Percentiles rank a stretch among this genome's conserved stretches.
These are phyloP conservation scores for Peniophora sp. DNA, from an alignment of 1,284 basidiomycete species.

Conservation along the genomic window DNA sequence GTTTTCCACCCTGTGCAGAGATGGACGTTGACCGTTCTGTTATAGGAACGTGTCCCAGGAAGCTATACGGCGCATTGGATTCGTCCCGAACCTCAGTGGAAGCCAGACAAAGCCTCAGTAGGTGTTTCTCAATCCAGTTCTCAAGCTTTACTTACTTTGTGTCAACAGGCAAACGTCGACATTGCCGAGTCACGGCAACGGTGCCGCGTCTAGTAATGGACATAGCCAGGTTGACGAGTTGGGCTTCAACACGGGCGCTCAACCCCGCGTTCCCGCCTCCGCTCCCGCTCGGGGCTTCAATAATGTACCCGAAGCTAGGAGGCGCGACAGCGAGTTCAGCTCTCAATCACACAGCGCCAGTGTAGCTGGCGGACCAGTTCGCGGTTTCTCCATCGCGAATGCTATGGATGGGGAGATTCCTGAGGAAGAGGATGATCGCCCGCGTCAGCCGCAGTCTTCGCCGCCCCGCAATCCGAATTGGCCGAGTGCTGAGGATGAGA, in stretches of 20 bases:
- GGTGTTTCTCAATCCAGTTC: too few species aligned
- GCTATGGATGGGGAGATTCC: constrained; percentile 23
- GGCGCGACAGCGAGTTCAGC: constrained; percentile 7
- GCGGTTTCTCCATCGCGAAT: constrained; percentile 28
- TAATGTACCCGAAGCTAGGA: background rate
- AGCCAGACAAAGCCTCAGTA: too few species aligned
- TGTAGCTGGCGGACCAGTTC: constrained; percentile 11
- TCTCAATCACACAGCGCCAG: constrained; percentile 6
- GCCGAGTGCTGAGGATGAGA: constrained; percentile 60
- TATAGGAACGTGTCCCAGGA: constrained; percentile 36
- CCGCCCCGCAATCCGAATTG: constrained; percentile 22
- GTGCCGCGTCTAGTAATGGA: constrained; percentile 2
- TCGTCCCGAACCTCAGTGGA: constrained; percentile 52
- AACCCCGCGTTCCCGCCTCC: background rate
- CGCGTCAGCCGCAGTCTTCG: constrained; percentile 4
- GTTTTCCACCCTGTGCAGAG: constrained; percentile 4
- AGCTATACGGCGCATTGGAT: constrained; percentile 48
- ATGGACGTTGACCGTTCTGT: too few species aligned
- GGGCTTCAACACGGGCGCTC: constrained; percentile 11
- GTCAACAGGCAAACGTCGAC: too few species aligned
- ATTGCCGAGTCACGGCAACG: background rate
- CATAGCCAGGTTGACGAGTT: constrained; percentile 22
- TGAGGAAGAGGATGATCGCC: constrained; percentile 6
- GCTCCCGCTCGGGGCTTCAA: background rate
- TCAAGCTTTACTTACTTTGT: too few species aligned